Evolutionary conservation across 2,329 filamentous ascomycete genomes (phyloP).

Genomic region (Penicillium sp.): DNA sequence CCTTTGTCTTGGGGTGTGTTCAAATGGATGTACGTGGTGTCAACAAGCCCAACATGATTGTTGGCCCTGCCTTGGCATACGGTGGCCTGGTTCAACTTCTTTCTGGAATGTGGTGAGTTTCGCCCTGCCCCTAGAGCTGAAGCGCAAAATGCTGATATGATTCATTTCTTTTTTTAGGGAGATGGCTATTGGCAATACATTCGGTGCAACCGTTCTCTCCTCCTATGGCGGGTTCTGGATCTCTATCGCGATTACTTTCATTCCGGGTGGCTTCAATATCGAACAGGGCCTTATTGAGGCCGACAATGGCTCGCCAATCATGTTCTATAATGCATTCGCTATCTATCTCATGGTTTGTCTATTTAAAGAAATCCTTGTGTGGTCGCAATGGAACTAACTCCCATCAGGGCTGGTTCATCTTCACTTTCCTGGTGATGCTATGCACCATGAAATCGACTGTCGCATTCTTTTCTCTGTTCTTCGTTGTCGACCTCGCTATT

Average conservation of each 20-base stretch:
- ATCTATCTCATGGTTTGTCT: constrained; percentile 66
- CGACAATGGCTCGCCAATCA: constrained; percentile 39
- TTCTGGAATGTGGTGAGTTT: constrained; percentile 77
- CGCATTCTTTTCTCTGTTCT: constrained; percentile 75
- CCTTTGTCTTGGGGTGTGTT: constrained; percentile 74
- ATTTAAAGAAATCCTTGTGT: background rate
- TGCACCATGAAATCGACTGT: constrained; percentile 75
- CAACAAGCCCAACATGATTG: constrained; percentile 63
- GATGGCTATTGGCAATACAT: constrained; percentile 78
- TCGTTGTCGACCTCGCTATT: constrained; percentile 73
- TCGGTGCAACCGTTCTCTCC: constrained; percentile 74
- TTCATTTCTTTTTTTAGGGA: constrained; percentile 57
- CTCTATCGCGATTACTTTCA: constrained; percentile 68
- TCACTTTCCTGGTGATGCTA: constrained; percentile 71
- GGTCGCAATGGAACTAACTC: background rate
- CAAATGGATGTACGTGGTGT: constrained; percentile 68
- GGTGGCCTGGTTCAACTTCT: constrained; percentile 75
- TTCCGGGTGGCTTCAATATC: constrained; percentile 66
- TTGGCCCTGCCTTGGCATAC: constrained; percentile 70
- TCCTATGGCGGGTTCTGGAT: constrained; percentile 84
- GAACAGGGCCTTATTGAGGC: constrained; percentile 48
- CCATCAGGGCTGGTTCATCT: constrained; percentile 73
- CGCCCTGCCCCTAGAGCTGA: no score
- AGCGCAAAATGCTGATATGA: no score
- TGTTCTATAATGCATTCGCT: constrained; percentile 63